Evolutionary conservation across 306 rosid species (phyloP), one percentile per base, ranked within the genome.

Genomic region (Corylus avellana): DNA sequence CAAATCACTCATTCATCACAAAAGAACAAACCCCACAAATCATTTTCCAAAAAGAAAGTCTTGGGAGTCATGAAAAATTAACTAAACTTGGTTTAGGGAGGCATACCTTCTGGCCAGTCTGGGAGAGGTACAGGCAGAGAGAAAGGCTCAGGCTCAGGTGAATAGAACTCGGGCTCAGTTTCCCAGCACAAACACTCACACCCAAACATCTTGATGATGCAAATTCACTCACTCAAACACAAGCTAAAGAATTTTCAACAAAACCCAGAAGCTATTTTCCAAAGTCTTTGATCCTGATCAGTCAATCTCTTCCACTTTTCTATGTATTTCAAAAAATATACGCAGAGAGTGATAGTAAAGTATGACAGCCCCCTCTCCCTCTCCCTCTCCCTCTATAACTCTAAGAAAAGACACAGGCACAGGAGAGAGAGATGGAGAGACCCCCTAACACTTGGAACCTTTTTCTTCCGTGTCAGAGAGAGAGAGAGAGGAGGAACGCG

Each of bases 101-200:
- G 39, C 73, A 72, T 74, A 92, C 98, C 98, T 85, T 83, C 87
- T 66, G 98, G 97, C 98, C 98, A 92, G 2, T 76, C 82, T 6
- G 97, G 96, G 70, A 95, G 96, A 51, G 91, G 90, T 48, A 91
- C 79, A 83, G 98, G 98, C 47, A 90, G 87, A 82, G 90, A 84
- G 73, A 87, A 92, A 17, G 93, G 89, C 11, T 81, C 32, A 46
- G 92, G 90, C 69, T 87, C 87, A 59, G 92, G 88, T 42, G 72
- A 20, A 73, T 12, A 39, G 35, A 29, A 72, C 18, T 88, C 80
- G 61, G 81, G 64, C 2, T 77, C 80, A 81, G 68, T 56, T 25
- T 84, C 78, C 92, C 98, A 89, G 32, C 96, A 92, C 78, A 86
- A 85, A 47, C 88, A 85, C 69, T 88, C 77, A 69, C 86, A 85